These are phyloP conservation scores for Didymella exigua DNA, from an alignment of 2,329 filamentous ascomycete genomes.

Conservation along the genomic window DNA sequence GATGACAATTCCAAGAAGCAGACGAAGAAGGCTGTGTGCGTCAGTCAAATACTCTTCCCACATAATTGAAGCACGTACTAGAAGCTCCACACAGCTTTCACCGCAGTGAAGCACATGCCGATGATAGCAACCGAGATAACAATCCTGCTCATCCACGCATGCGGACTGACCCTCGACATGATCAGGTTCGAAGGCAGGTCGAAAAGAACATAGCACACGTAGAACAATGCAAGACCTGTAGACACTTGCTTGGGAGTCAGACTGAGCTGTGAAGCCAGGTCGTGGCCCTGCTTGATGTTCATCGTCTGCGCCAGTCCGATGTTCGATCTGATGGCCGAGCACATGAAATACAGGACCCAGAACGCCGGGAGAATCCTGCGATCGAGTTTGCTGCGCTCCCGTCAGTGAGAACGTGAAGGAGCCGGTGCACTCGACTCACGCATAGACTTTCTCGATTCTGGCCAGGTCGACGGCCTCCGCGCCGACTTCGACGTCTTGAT, in stretches of 20 bases:
- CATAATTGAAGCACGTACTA: constrained; percentile 62
- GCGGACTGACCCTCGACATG: constrained; percentile 83
- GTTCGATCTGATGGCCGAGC: constrained; percentile 89
- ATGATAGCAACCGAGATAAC: constrained; percentile 86
- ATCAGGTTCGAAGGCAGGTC: constrained; percentile 86
- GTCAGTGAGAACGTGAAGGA: neutral
- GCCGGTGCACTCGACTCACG: constrained; percentile 27
- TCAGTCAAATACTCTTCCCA: neutral
- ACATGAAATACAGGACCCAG: constrained; percentile 90
- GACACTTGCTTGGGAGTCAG: constrained; percentile 79
- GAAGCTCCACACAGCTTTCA: constrained; percentile 81
- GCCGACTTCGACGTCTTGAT: constrained; percentile 44
- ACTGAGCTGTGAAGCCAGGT: constrained; percentile 73
- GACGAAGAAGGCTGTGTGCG: constrained; percentile 67
- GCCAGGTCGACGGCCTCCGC: constrained; percentile 43
- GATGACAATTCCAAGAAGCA: constrained; percentile 84
- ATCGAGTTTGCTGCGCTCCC: constrained; percentile 58
- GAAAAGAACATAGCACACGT: constrained; percentile 89
- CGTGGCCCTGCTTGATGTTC: constrained; percentile 73
- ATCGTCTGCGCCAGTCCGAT: constrained; percentile 94
- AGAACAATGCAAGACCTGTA: constrained; percentile 84
- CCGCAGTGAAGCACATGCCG: constrained; percentile 81
- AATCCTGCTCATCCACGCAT: constrained; percentile 91
- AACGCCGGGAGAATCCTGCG: constrained; percentile 72
- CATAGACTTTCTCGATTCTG: constrained; percentile 47